Evolutionary conservation across 2,329 filamentous ascomycete species (phyloP), one percentile per base, ranked within the genome.

Genomic region (Alternaria conjuncta): DNA sequence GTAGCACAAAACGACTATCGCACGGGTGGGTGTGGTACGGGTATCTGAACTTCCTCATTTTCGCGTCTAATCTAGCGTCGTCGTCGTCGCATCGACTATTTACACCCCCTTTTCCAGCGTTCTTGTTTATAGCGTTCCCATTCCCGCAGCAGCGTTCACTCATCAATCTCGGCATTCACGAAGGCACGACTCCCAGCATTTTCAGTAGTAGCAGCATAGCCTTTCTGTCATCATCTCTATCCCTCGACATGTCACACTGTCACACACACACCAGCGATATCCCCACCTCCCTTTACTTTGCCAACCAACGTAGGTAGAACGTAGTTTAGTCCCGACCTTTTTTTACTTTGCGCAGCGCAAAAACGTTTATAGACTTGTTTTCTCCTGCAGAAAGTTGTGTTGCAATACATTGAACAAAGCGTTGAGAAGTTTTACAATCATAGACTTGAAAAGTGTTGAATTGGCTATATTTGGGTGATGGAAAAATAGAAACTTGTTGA

Each of bases 101-200:
- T 36, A 36, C 32, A 41, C 32, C 15, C 32, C 55, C 18, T 44
- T 46, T 46, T 26, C 55, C 21, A 63, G 63, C 60, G 63, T 65
- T 62, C 23, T 57, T 55, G 43, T 55, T 54, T 57, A 41, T 55
- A 60, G 56, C 51, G 51, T 47, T 56, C 28, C 26, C 36, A 23
- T 51, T 23, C 26, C 13, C 20, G 21, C 49, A 51, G 28, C 28
- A 41, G 36, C 36, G 36, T 41, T 2, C 30, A 32, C 36, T 15
- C 45, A 28, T 44, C 23, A 6, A 55, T 23, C 28, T 51, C 18
- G 46, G 53, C 57, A 45, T 59, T 66, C 28, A 70, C 68, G 68
- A 67, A 67, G 66, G 67, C 60, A 70, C 65, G 68, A 69, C 64
- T 69, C 67, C 66, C 63, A 61, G 68, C 64, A 67, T 70, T 64